Percentiles rank a stretch among this genome's conserved stretches.
Evolutionary conservation across 805 yeast genomes (phyloP).

Genomic region (Komagataella kurtzmanii): DNA sequence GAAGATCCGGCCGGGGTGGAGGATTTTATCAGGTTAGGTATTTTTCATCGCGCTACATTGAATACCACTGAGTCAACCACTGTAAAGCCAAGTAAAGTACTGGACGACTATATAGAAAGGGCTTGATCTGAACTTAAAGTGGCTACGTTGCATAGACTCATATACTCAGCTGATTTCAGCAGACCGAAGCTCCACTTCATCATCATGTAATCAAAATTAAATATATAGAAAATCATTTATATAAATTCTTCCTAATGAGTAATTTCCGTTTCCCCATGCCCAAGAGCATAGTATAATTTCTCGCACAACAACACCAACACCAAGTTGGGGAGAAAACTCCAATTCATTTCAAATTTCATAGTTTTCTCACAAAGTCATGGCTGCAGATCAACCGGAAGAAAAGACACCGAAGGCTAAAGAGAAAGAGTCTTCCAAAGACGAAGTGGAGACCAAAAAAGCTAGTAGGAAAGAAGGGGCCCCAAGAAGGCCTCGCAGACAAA

Average conservation of each 20-base stretch:
- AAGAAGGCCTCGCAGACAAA: constrained; percentile 25
- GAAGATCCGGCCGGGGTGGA: not conserved
- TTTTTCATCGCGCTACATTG: not conserved
- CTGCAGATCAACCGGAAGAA: not conserved
- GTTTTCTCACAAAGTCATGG: not conserved
- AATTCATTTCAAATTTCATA: not conserved
- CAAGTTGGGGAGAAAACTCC: constrained; percentile 1
- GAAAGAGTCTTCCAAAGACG: not conserved
- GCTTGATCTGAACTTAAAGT: too few species aligned
- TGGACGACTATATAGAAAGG: too few species aligned
- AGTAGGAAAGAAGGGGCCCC: constrained; percentile 4
- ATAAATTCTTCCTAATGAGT: not conserved
- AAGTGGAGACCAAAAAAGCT: not conserved
- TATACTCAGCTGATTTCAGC: too few species aligned
- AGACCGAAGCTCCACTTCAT: not conserved
- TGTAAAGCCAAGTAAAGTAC: too few species aligned
- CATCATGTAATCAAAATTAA: not conserved
- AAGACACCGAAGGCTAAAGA: not conserved
- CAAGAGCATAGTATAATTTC: not conserved
- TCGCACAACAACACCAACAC: not conserved
- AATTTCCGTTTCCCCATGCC: not conserved
- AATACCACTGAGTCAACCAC: not conserved
- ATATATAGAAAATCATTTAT: too few species aligned
- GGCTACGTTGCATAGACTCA: too few species aligned
- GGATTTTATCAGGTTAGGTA: not conserved